A percentile compares a stretch with the other conserved stretches of the same genome.
Evolutionary conservation across 2,329 filamentous ascomycete species (phyloP).

Genomic region (Davidsoniella neocaledoniae): DNA sequence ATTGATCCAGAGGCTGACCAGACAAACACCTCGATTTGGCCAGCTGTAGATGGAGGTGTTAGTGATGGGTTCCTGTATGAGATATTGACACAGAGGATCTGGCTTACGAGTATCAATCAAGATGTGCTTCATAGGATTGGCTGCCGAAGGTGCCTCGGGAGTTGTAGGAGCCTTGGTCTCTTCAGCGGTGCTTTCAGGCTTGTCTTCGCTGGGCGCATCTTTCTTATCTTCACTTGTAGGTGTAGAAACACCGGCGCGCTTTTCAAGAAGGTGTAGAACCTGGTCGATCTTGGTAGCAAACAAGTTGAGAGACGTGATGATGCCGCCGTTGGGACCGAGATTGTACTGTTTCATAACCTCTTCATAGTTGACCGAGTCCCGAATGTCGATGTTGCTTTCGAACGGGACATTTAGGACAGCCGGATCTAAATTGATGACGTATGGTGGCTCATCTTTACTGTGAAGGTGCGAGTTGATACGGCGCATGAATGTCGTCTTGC

Average conservation of each 20-base stretch:
- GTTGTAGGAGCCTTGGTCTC: slow-evolving; percentile 76
- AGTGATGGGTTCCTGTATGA: not conserved
- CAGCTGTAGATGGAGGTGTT: slow-evolving; percentile 28
- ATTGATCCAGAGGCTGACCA: slow-evolving; percentile 96
- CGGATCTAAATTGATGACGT: slow-evolving; percentile 93
- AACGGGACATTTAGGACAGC: slow-evolving; percentile 89
- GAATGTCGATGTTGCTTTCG: slow-evolving; percentile 95
- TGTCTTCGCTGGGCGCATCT: slow-evolving; percentile 87
- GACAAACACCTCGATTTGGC: slow-evolving; percentile 97
- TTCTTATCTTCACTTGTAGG: slow-evolving; percentile 78
- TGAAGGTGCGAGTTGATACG: slow-evolving; percentile 90
- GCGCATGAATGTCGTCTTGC: slow-evolving; percentile 99
- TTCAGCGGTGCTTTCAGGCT: slow-evolving; percentile 82
- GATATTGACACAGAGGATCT: not conserved
- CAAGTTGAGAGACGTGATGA: slow-evolving; percentile 85
- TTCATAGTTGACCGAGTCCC: slow-evolving; percentile 97
- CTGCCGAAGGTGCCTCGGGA: slow-evolving; percentile 40
- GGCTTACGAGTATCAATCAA: slow-evolving; percentile 64
- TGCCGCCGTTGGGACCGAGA: slow-evolving; percentile 89
- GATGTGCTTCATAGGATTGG: slow-evolving; percentile 60
- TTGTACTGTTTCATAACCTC: slow-evolving; percentile 99
- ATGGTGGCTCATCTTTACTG: slow-evolving; percentile 61
- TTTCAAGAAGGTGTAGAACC: slow-evolving; percentile 76
- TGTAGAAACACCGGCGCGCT: slow-evolving; percentile 38
- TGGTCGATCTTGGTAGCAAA: slow-evolving; percentile 98